Base-by-base conservation (phyloP, 2,329 filamentous ascomycete genomes). In the Pseudogymnoascus sp. region DNA sequence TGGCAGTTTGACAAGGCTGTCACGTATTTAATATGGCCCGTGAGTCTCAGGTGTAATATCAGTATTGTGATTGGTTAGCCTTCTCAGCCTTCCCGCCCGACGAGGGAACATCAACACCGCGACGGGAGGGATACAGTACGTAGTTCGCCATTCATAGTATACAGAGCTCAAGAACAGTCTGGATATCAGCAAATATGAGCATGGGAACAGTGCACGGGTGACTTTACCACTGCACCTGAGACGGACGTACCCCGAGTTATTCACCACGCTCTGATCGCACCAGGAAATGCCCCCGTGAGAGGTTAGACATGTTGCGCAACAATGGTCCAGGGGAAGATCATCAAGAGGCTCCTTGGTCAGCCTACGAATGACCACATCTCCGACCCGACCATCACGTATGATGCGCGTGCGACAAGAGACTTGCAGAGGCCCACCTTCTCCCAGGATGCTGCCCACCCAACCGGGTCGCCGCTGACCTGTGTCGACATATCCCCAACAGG, bases 401-500 rank as follows among this genome's bases (percentile, higher is more conserved):
- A 62, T 35, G 36, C 54, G 24, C 60, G 60, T 44, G n/a, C 26
- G 2, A 29, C 47, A 6, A 33, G 54, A n/a, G 29, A 37, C 11
- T 35, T 62, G 5, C 35, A 37, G 33, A 61, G 63, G 47, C 79
- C 82, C 0, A 75, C 73, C 41, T 79, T 78, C 64, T 81, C 83
- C 7, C 84, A 85, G 65, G 79, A 85, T 65, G 80, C 79, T 39
- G 72, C 78, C 9, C 82, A 83, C 66, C 68, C 75, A 10, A 79
- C 80, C 1, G 76, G 78, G 31, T 77, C 75, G 1, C 82, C 84
- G 4, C 80, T 87, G 33, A 71, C 79, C 39, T 82, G 80, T 66
- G 74, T 87, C 66, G 84, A 86, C 69, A 77, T 78, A 35, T 83
- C 84, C 1, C 76, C 81, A 61, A 82, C 86, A 68, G 79, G 81